Conservation (phyloP, 1,284 basidiomycete genomes). For the Porodaedalea pini region DNA sequence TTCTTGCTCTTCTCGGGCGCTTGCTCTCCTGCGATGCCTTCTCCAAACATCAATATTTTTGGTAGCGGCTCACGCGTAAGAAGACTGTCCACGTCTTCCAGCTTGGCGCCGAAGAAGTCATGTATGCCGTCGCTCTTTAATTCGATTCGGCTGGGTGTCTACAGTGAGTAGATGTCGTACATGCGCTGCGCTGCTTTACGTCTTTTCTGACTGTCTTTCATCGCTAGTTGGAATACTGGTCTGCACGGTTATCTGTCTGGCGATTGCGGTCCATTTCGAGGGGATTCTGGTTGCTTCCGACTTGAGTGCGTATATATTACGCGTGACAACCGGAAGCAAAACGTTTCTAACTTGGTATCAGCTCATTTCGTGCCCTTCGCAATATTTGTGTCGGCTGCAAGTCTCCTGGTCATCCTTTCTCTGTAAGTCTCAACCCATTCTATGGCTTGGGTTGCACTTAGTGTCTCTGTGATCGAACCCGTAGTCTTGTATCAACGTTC, state of each 20-base stretch:
- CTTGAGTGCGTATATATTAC: slow-evolving; percentile 54
- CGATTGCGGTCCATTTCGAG: slow-evolving; percentile 73
- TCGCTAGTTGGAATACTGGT: slow-evolving; percentile 54
- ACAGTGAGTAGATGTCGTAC: slow-evolving; percentile 41
- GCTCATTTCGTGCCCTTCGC: slow-evolving; percentile 82
- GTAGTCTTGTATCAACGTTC: slow-evolving; percentile 59
- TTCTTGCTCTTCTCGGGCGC: not conserved
- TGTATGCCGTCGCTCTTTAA: slow-evolving; percentile 58
- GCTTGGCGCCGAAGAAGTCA: slow-evolving; percentile 20
- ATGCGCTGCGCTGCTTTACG: not conserved
- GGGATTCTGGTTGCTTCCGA: slow-evolving; percentile 65
- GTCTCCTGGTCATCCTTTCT: slow-evolving; percentile 59
- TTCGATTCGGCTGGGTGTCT: slow-evolving; percentile 50
- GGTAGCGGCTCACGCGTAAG: slow-evolving; percentile 1
- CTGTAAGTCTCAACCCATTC: slow-evolving; percentile 47
- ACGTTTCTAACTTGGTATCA: slow-evolving; percentile 30
- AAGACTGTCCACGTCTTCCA: slow-evolving; percentile 15
- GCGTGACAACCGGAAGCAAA: not conserved
- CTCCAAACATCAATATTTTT: slow-evolving; percentile 12
- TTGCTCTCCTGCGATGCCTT: not conserved
- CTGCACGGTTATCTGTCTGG: slow-evolving; percentile 71
- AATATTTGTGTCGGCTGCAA: slow-evolving; percentile 69
- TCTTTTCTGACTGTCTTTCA: not conserved
- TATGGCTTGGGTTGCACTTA: not conserved
- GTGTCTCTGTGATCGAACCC: no score